Conservation (phyloP, 1,284 basidiomycete genomes). For the Rhizoctonia solani region DNA sequence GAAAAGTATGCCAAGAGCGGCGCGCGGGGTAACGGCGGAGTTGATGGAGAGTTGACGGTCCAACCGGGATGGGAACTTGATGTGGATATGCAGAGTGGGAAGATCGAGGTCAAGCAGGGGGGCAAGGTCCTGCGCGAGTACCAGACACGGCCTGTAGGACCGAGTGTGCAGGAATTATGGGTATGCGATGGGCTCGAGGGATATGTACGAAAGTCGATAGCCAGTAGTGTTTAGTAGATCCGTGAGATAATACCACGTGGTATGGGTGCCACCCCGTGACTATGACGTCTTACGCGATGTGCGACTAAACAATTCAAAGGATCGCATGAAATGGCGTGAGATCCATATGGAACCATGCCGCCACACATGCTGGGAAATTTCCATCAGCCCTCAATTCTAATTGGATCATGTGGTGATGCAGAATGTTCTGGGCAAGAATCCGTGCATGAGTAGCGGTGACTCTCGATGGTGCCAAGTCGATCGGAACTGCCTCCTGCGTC, state of each 20-base stretch:
- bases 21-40: slow-evolving; percentile 74
- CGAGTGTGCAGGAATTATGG: slow-evolving; percentile 93
- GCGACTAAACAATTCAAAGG: too few relatives aligned
- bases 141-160: slow-evolving; percentile 73
- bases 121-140: slow-evolving; percentile 60
- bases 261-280: too few relatives aligned
- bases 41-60: slow-evolving; percentile 79
- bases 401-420: too few relatives aligned
- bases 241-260: too few relatives aligned
- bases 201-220: slow-evolving; percentile 62
- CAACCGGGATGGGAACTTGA: slow-evolving; percentile 67
- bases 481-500: background rate
- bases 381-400: too few relatives aligned
- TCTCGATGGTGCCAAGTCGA: background rate
- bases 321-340: background rate
- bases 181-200: slow-evolving; percentile 79
- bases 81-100: slow-evolving; percentile 72
- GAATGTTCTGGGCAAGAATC: too few relatives aligned
- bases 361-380: too few relatives aligned
- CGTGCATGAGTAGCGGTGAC: background rate
- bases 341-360: too few relatives aligned
- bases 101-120: slow-evolving; percentile 57
- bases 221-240: background rate
- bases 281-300: background rate
- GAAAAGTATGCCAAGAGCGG: slow-evolving; percentile 71